Base-by-base conservation (phyloP, 495 filamentous ascomycete species). In the Glarea lozoyensis region DNA sequence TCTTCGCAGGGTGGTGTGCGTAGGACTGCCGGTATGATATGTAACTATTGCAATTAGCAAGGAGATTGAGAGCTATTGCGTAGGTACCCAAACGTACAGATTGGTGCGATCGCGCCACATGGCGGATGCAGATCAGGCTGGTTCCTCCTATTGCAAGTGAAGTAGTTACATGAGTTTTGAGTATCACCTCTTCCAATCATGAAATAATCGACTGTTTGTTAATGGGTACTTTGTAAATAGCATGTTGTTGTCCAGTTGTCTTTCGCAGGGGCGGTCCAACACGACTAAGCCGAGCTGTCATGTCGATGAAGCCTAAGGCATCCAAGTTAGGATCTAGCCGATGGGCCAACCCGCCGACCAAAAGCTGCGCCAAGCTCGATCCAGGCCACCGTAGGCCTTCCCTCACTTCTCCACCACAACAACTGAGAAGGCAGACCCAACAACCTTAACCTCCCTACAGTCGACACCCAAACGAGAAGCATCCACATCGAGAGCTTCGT, bases 11-110 rank as follows among this genome's bases (percentile, higher is more conserved):
- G 59, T 94, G 88, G 65, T 97, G 92, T 50, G 88, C 78, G 63
- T 96, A 96, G 46, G 90, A 96, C 66, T 97, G 92, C 45, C 92
- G 88, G 70, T 97, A 98, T 57, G 92, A 96, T 60, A 98, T 93
- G 64, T 89, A 98, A 58, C 92, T 96, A 11, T 15, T 11, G 6
- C 32, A 35, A 10, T 9, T 7, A 29, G 25, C 25, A 29, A 7
- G 25, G 25, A 29, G 7, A n/a, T 29, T 29, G 25, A 29, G 25
- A 29, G 25, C 25, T 7, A 17, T 43, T 49, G 48, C 45, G 48
- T 48, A 22, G 43, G 42, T 27, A 40, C 19, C 25, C n/a, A n/a
- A 9, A 40, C 74, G 46, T 75, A 95, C 90, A 98, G 82, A 60
- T 97, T 98, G 37, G 93, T 98, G 67, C 92, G 79, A 75, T 98